Percentiles rank a stretch among this genome's conserved stretches.
Evolutionary conservation across 306 rosid species (phyloP).

Genomic region (Coriaria nepalensis): DNA sequence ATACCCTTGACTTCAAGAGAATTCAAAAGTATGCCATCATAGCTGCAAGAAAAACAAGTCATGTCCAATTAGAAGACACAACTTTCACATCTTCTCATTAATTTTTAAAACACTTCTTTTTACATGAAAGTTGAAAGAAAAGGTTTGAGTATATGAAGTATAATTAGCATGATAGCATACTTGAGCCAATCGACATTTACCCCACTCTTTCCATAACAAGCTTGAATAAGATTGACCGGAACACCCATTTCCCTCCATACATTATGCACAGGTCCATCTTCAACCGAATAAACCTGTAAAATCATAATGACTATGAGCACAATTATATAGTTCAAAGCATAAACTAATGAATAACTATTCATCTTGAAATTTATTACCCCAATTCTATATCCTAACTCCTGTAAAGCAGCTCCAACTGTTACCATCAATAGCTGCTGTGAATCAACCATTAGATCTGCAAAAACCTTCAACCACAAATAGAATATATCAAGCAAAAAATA

Average conservation of each 20-base stretch:
- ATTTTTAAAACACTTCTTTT: no score
- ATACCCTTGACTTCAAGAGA: conserved; percentile 60
- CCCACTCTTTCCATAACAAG: conserved; percentile 32
- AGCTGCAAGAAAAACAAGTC: conserved; percentile 37
- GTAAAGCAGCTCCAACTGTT: conserved; percentile 67
- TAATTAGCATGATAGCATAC: conserved; percentile 27
- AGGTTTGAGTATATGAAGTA: neutral
- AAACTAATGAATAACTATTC: no score
- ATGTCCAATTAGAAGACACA: no score
- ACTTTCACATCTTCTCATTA: neutral
- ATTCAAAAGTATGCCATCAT: conserved; percentile 68
- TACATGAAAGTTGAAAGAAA: no score
- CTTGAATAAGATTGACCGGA: conserved; percentile 40
- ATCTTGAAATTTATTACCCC: conserved; percentile 28
- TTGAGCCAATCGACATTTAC: conserved; percentile 72
- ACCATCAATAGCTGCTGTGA: conserved; percentile 73
- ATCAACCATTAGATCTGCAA: conserved; percentile 68
- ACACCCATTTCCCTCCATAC: conserved; percentile 62
- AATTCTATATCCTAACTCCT: conserved; percentile 62
- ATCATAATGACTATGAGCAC: neutral
- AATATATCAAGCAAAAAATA: neutral
- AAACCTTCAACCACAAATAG: conserved; percentile 38
- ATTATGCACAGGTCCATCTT: conserved; percentile 59
- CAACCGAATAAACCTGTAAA: conserved; percentile 74
- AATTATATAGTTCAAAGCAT: no score